Conservation (phyloP, 768 basidiomycete species). For the Termitomyces sp. region DNA sequence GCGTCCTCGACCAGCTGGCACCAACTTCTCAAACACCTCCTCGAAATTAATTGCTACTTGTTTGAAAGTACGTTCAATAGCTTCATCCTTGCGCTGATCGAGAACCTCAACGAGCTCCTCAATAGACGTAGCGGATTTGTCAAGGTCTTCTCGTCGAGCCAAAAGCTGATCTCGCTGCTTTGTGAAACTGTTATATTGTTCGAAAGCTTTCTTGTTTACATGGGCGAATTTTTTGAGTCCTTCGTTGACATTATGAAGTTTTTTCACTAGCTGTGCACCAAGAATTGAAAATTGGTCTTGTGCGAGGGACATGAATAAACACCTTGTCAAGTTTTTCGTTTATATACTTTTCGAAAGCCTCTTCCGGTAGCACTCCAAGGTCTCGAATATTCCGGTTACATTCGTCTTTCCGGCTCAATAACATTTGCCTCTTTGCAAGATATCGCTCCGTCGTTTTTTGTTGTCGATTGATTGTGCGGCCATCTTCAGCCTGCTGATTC, state of each 20-base stretch:
- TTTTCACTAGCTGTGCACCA: conserved; percentile 75
- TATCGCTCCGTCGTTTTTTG: conserved; percentile 97
- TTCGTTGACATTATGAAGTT: conserved; percentile 89
- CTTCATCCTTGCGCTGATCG: conserved; percentile 97
- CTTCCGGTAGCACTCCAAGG: conserved; percentile 92
- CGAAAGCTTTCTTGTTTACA: conserved; percentile 99
- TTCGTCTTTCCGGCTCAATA: conserved; percentile 82
- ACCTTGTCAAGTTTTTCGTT: conserved; percentile 86
- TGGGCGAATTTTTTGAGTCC: conserved; percentile 94
- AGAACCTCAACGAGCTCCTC: conserved; percentile 89
- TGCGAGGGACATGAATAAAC: conserved; percentile 17
- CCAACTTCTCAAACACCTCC: conserved; percentile 94
- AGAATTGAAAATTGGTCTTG: not conserved
- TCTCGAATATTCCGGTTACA: conserved; percentile 95
- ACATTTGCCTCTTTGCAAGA: conserved; percentile 85
- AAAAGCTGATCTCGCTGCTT: conserved; percentile 93
- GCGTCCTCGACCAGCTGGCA: conserved; percentile 87
- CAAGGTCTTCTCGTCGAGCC: conserved; percentile 84
- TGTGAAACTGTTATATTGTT: conserved; percentile 97
- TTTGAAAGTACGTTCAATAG: conserved; percentile 97
- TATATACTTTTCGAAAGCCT: conserved; percentile 94
- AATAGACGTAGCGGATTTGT: conserved; percentile 84
- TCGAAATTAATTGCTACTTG: conserved; percentile 97
- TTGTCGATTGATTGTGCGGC: conserved; percentile 78
- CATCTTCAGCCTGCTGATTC: conserved; percentile 81